Evolutionary conservation across 2,329 filamentous ascomycete species (phyloP).

Genomic region (Ophiostoma ips): DNA sequence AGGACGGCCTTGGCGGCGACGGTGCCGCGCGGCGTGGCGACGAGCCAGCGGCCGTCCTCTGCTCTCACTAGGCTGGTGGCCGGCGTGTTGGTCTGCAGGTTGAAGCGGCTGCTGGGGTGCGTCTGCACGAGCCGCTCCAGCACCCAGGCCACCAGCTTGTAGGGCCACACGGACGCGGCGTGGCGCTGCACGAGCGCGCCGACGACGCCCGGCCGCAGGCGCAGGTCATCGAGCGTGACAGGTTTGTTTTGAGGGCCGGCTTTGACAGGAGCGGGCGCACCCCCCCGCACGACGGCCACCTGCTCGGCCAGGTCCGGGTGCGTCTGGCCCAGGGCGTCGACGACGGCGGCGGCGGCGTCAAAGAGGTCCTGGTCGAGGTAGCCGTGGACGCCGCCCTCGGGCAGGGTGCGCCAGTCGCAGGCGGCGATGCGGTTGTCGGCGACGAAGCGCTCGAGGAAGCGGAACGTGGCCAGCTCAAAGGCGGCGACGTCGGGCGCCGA

Average conservation of each 20-base stretch:
- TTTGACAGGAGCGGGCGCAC: constrained; percentile 9
- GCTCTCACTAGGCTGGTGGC: constrained; percentile 32
- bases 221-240: constrained; percentile 32
- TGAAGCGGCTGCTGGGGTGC: constrained; percentile 33
- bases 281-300: constrained; percentile 25
- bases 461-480: constrained; percentile 61
- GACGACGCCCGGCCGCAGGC: constrained; percentile 37
- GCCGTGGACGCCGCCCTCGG: constrained; percentile 42
- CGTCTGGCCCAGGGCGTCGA: constrained; percentile 33
- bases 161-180: constrained; percentile 65
- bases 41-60: constrained; percentile 37
- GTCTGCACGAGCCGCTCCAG: constrained; percentile 41
- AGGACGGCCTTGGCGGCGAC: constrained; percentile 51
- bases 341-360: constrained; percentile 32
- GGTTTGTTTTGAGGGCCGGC: neutral
- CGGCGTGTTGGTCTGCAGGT: constrained; percentile 62
- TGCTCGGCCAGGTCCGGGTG: constrained; percentile 44
- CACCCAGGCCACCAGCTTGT: constrained; percentile 65
- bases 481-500: constrained; percentile 44
- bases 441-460: constrained; percentile 44
- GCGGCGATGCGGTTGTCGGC: constrained; percentile 40
- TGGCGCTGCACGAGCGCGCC: constrained; percentile 51
- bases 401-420: constrained; percentile 54
- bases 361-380: constrained; percentile 45
- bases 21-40: constrained; percentile 55